Base-by-base conservation (phyloP, 1,139 yeast genomes). In the Blastobotrys arbuscula region DNA sequence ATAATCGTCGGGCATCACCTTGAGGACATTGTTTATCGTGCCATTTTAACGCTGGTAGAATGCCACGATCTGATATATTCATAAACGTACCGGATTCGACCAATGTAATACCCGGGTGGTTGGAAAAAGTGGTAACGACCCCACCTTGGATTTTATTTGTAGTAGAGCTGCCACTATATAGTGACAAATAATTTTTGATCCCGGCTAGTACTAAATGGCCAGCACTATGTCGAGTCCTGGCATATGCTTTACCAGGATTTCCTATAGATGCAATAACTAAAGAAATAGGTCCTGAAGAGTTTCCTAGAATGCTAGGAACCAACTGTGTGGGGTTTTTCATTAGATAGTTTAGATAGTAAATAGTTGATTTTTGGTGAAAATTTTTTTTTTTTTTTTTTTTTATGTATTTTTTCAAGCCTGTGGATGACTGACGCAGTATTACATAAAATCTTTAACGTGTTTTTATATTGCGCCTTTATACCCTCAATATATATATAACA, bases 171-270 rank as follows among this genome's bases (percentile, higher is more conserved):
- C 46, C 49, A 36, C 47, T 51, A 3, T 59, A 61, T 16, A 54
- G 33, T 13, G 42, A 24, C 10, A 46, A 51, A 20, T 44, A 44
- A 10, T 55, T 48, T 34, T 50, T 49, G n/a, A 53, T 34, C 33
- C 49, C 46, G 3, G 52, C 30, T n/a, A 78, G 59, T 26, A 81
- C 70, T 48, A 71, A 63, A 58, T 83, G 87, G 2, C 96, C 96
- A 0, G 82, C 86, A 54, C 82, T 86, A 61, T 88, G 96, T 42
- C 95, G 71, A 0, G 95, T 84, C 6, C 72, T 72, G 15, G 66
- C 65, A 58, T 77, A 85, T 43, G 71, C 66, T 0, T 79, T 74
- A 47, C 82, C 88, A 0, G 96, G 96, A 60, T 88, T 88, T 0
- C 96, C 96, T 2, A 88, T 70, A 0, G 92, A 84, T 5, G 45